These are phyloP conservation scores for Russula lepida DNA, from an alignment of 768 basidiomycete species.

Conservation along the genomic window DNA sequence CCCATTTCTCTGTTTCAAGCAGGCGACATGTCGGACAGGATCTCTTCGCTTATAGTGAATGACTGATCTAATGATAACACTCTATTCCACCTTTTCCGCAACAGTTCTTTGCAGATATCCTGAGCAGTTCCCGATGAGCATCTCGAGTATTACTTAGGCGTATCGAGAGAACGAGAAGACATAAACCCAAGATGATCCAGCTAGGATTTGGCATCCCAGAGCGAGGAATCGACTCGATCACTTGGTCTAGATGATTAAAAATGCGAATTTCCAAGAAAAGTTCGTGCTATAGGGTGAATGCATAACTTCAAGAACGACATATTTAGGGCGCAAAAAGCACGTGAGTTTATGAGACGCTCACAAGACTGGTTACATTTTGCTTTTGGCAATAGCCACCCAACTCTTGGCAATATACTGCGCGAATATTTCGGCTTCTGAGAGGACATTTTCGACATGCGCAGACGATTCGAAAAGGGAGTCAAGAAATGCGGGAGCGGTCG, in stretches of 20 bases:
- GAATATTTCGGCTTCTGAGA: conserved; percentile 48
- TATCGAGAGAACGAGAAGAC: background rate
- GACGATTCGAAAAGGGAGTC: conserved; percentile 51
- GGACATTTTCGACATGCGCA: conserved; percentile 34
- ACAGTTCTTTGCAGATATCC: background rate
- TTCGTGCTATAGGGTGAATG: background rate
- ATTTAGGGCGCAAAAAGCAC: background rate
- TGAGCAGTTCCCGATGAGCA: background rate
- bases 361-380: conserved; percentile 27
- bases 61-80: too few relatives aligned
- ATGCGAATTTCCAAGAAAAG: background rate
- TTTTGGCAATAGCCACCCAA: conserved; percentile 65
- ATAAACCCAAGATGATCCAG: background rate
- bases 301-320: background rate
- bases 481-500: conserved; percentile 57
- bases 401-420: conserved; percentile 56
- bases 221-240: background rate
- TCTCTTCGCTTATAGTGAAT: too few relatives aligned
- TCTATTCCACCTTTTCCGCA: too few relatives aligned
- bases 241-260: background rate
- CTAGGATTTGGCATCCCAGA: background rate
- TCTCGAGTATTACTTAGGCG: background rate
- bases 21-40: too few relatives aligned
- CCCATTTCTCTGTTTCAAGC: too few relatives aligned
- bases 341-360: background rate